Base-by-base conservation (phyloP, 495 filamentous ascomycete genomes). In the Pseudotulostoma volvatum region DNA sequence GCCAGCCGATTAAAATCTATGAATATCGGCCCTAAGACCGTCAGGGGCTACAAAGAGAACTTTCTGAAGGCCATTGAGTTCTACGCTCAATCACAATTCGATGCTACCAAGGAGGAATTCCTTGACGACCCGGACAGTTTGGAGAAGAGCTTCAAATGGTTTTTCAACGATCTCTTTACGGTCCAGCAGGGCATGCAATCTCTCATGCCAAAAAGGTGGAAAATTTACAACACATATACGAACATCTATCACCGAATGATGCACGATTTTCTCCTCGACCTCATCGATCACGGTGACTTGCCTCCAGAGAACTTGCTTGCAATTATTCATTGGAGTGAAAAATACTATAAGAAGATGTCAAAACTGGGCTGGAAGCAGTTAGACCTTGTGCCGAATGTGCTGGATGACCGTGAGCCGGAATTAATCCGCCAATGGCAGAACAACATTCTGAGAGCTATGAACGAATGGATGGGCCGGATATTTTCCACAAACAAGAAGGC, bases 391-490 rank as follows among this genome's bases (percentile, higher is more conserved):
- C 84, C 84, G 3, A 84, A 88, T 40, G 63, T 96, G 31, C 74
- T 95, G 33, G 88, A 95, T 60, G 80, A 81, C 51, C 73, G 87
- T 37, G 85, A 87, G 53, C 68, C 73, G 18, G 90, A 96, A 45
- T 66, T 99, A 5, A 79, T 99, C 35, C 77, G 83, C 33, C 84
- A 94, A 52, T 99, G 93, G 70, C 78, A 88, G 41, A 75, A 80
- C 51, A 73, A 94, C 45, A 99, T 99, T 54, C 85, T 93, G 62
- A 81, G 80, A 44, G 84, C 81, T 38, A 81, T 99, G 35, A 86
- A 95, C 50, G 79, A 96, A 65, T 99, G 90, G 90, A 94, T 94
- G 71, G 80, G 87, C 40, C 76, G 82, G 36, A 93, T 99, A 43
- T 81, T 79, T 44, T 68, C 66, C 4, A 72, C 80, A 5, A 92